These are phyloP conservation scores for Fusarium ambrosium DNA, from an alignment of 2,329 filamentous ascomycete species.

Conservation along the genomic window DNA sequence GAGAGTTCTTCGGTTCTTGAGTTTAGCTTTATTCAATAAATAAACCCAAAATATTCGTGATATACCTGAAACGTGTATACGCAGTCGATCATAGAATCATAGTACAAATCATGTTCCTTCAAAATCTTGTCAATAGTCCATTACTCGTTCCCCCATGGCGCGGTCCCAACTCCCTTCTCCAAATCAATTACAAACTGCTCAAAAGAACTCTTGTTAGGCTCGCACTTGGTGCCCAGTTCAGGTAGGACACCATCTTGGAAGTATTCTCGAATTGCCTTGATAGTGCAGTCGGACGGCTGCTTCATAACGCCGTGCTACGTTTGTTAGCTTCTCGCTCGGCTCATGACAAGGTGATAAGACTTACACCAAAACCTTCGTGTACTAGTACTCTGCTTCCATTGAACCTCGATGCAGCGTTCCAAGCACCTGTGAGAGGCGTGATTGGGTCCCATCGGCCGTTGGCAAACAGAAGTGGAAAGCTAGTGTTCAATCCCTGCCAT, in stretches of 20 bases:
- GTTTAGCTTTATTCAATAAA: not conserved
- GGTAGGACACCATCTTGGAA: conserved; percentile 14
- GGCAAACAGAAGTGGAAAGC: not conserved
- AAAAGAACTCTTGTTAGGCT: conserved; percentile 7
- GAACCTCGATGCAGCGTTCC: conserved; percentile 2
- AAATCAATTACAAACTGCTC: not conserved
- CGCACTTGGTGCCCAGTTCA: conserved; percentile 11
- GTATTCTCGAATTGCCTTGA: conserved; percentile 14
- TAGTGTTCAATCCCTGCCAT: not conserved
- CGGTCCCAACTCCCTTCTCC: not conserved
- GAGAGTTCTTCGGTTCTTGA: not conserved
- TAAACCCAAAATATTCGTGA: not conserved
- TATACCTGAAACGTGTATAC: not conserved
- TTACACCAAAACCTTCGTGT: conserved; percentile 5
- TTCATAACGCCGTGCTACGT: conserved; percentile 19
- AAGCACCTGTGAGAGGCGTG: conserved; percentile 4
- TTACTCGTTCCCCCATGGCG: not conserved
- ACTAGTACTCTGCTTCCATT: conserved; percentile 2
- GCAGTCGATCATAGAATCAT: not conserved
- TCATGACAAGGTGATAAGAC: not conserved
- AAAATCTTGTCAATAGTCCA: not conserved
- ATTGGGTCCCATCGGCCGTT: conserved; percentile 11
- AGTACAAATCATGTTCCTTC: not conserved
- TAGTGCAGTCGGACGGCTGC: conserved; percentile 22
- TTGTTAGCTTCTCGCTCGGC: not conserved